Evolutionary conservation across 1,284 basidiomycete species (phyloP).

Genomic region (Moniliella sp.): DNA sequence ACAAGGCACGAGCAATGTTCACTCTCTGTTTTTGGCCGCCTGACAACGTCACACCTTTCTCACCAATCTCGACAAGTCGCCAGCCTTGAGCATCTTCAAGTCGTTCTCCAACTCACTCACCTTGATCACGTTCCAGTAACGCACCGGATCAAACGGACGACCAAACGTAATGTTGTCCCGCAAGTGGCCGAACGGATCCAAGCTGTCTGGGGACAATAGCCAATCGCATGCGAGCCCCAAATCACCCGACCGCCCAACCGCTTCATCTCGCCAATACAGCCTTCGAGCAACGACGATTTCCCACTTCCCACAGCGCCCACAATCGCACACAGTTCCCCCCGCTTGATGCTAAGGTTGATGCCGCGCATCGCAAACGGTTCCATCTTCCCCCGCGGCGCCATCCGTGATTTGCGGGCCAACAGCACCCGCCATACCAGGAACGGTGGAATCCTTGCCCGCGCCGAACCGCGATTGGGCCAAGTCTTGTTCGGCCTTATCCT

Average conservation of each 20-base stretch:
- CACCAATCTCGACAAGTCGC: slow-evolving; percentile 46
- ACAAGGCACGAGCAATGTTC: slow-evolving; percentile 52
- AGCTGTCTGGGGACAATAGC: slow-evolving; percentile 61
- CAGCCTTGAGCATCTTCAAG: slow-evolving; percentile 50
- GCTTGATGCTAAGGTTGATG: slow-evolving; percentile 10
- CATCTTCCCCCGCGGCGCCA: too few relatives aligned
- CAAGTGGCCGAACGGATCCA: slow-evolving; percentile 72
- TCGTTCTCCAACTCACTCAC: slow-evolving; percentile 38
- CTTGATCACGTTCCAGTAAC: slow-evolving; percentile 31
- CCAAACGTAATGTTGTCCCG: slow-evolving; percentile 41
- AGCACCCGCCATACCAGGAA: too few relatives aligned
- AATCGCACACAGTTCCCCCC: slow-evolving; percentile 8
- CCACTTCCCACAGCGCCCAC: slow-evolving; percentile 30
- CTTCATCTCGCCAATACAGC: slow-evolving; percentile 28
- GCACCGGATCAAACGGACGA: slow-evolving; percentile 38
- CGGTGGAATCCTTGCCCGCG: too few relatives aligned
- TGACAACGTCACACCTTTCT: slow-evolving; percentile 37
- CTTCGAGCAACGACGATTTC: slow-evolving; percentile 26
- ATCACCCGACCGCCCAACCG: slow-evolving; percentile 13
- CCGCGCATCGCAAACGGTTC: slow-evolving; percentile 17
- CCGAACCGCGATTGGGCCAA: too few relatives aligned
- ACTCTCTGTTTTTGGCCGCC: slow-evolving; percentile 48
- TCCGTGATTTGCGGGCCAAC: too few relatives aligned
- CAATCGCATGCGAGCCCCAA: slow-evolving; percentile 37
- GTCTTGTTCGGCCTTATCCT: too few relatives aligned